These are phyloP conservation scores for Crithidia sp. DNA, from an alignment of 208 protist genomes.

Conservation along the genomic window DNA sequence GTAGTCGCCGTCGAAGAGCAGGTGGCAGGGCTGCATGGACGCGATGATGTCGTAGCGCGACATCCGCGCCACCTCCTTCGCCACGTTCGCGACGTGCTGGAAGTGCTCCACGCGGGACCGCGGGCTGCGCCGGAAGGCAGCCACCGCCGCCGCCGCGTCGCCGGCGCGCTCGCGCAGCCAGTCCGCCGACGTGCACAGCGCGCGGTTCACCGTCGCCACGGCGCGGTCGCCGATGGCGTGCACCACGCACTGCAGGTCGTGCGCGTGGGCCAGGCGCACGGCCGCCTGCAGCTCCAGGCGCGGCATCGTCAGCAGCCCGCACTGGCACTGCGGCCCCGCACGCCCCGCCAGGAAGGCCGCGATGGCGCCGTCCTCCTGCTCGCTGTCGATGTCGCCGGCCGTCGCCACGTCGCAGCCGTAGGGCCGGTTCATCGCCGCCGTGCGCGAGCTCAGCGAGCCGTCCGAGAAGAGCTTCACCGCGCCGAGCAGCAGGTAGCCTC, in stretches of 20 bases:
- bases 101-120: slow-evolving; percentile 74
- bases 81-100: slow-evolving; percentile 53
- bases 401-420: slow-evolving; percentile 44
- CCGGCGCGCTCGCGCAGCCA: slow-evolving; percentile 21
- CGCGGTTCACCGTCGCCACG: slow-evolving; percentile 53
- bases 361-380: slow-evolving; percentile 43
- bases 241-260: slow-evolving; percentile 48
- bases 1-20: slow-evolving; percentile 67
- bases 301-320: slow-evolving; percentile 49
- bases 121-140: slow-evolving; percentile 37
- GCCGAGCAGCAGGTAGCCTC: slow-evolving; percentile 52
- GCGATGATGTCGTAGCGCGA: slow-evolving; percentile 54
- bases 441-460: slow-evolving; percentile 66
- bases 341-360: slow-evolving; percentile 19
- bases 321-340: slow-evolving; percentile 31
- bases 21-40: slow-evolving; percentile 72
- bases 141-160: slow-evolving; percentile 3
- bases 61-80: slow-evolving; percentile 57
- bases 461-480: slow-evolving; percentile 69
- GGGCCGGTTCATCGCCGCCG: slow-evolving; percentile 61
- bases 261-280: slow-evolving; percentile 31
- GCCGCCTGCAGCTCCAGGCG: slow-evolving; percentile 35
- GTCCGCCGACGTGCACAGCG: slow-evolving; percentile 36
- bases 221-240: slow-evolving; percentile 78
- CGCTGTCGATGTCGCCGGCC: slow-evolving; percentile 59